Base-by-base conservation (phyloP, 345 rosid genomes). In the Corchorus olitorius region DNA sequence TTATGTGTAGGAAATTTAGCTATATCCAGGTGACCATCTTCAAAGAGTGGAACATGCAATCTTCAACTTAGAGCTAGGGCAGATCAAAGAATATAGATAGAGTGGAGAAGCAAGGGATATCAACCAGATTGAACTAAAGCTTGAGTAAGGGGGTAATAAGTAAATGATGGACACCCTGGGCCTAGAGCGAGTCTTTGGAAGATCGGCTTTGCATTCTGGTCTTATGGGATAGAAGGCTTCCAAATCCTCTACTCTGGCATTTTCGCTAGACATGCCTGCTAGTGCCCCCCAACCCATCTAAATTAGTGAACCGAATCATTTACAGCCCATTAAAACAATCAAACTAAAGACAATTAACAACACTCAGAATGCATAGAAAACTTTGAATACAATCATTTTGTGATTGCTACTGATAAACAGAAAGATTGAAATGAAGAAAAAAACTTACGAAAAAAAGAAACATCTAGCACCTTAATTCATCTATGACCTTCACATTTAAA, bases 21-120 rank as follows among this genome's bases (percentile, higher is more conserved):
- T 70, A 96, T 91, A 73, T 96, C 97, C 87, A 96, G 80, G 76
- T 82, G 92, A 27, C 98, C 99, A 77, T 93, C 91, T 83, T 84
- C 84, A 1, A 97, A 88, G 78, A 95, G 92, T 1, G 94, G 90
- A 39, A 97, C 88, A 75, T 93, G 88, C 97, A 98, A 95, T 78
- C 92, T 92, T 84, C 98, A 87, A 78, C 99, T 90, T 37, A 95
- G 92, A 61, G 98, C 35, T 39, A 72, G 39, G 49, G 10, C 70
- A 64, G 48, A 59, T 8, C 22, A 45, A 55, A 8, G 15, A 45
- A 14, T 22, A 22, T 55, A n/a, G 22, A 11, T 72, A 48, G 8
- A 37, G 53, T 16, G 20, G 17, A 72, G 46, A 61, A 63, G 20
- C 20, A 70, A 39, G 14, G 15, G 68, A 27, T 68, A 74, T 64